Percentiles rank a stretch among this genome's conserved stretches.
These are phyloP conservation scores for Drechslerella dactyloides DNA, from an alignment of 2,329 filamentous ascomycete species.

Conservation along the genomic window DNA sequence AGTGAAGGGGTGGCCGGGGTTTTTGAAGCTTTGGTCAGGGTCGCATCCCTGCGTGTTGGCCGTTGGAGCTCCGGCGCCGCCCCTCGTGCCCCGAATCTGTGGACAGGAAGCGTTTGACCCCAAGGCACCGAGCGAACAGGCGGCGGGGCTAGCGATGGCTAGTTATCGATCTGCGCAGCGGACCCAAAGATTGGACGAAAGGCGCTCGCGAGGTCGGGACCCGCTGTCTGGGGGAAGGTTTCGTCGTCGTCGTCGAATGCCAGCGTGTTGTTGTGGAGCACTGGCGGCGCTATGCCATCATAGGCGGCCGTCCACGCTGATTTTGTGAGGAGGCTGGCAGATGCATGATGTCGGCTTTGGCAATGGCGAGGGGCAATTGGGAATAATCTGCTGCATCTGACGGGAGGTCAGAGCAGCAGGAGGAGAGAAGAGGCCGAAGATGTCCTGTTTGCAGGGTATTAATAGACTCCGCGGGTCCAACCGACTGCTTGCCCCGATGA, in stretches of 20 bases:
- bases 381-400: background rate
- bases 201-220: background rate
- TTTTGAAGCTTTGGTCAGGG: background rate
- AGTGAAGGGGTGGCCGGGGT: background rate
- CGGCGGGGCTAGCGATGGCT: background rate
- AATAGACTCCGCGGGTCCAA: background rate
- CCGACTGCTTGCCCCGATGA: background rate
- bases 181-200: conserved; percentile 5
- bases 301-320: background rate
- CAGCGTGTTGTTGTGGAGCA: conserved; percentile 4
- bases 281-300: background rate
- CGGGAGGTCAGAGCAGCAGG: no score
- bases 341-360: background rate
- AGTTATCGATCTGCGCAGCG: conserved; percentile 9
- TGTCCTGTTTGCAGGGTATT: no score
- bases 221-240: background rate
- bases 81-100: conserved; percentile 48
- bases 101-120: conserved; percentile 35
- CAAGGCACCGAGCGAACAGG: conserved; percentile 18
- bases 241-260: background rate
- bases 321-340: background rate
- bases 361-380: background rate
- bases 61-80: conserved; percentile 4
- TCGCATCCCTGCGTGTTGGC: conserved; percentile 14
- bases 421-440: background rate